A percentile compares a stretch with the other conserved stretches of the same genome.
Conservation (phyloP, 306 rosid species). For the Glycine soja region DNA sequence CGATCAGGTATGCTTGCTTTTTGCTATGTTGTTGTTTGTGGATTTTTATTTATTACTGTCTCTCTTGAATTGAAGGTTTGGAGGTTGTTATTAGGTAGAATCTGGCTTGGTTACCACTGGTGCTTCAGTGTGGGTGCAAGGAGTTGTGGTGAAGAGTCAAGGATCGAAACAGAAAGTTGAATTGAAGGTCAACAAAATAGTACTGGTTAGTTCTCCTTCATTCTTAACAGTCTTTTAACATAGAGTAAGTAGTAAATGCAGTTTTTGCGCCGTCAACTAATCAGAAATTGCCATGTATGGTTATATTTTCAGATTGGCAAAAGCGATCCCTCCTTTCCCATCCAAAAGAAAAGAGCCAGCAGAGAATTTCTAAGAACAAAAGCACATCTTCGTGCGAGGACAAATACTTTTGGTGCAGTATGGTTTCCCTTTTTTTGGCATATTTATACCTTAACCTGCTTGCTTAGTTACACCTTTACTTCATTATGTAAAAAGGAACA, state of each 20-base stretch:
- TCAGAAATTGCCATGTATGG: no score
- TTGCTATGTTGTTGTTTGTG: background rate
- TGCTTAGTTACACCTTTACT: constrained; percentile 2
- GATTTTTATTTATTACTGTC: background rate
- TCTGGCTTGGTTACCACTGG: constrained; percentile 79
- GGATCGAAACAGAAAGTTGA: constrained; percentile 95
- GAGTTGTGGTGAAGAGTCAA: constrained; percentile 76
- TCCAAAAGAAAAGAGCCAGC: constrained; percentile 93
- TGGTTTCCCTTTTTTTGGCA: constrained; percentile 48
- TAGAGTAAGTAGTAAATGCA: no score
- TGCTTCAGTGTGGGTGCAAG: constrained; percentile 92
- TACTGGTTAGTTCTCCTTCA: constrained; percentile 70
- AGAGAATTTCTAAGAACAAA: constrained; percentile 92
- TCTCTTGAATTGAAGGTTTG: constrained; percentile 53
- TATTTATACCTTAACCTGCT: constrained; percentile 36
- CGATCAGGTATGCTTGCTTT: constrained; percentile 66
- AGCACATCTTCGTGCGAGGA: constrained; percentile 96
- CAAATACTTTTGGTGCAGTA: constrained; percentile 98
- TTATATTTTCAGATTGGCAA: constrained; percentile 72
- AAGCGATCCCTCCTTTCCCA: constrained; percentile 90
- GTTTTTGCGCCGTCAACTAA: background rate
- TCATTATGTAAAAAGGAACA: constrained; percentile 34
- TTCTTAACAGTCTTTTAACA: background rate
- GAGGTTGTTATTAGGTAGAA: constrained; percentile 73
- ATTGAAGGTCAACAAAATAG: constrained; percentile 80